A percentile compares a stretch with the other conserved stretches of the same genome.
These are phyloP conservation scores for Tricholoma sp. DNA, from an alignment of 768 basidiomycete genomes.

Conservation along the genomic window DNA sequence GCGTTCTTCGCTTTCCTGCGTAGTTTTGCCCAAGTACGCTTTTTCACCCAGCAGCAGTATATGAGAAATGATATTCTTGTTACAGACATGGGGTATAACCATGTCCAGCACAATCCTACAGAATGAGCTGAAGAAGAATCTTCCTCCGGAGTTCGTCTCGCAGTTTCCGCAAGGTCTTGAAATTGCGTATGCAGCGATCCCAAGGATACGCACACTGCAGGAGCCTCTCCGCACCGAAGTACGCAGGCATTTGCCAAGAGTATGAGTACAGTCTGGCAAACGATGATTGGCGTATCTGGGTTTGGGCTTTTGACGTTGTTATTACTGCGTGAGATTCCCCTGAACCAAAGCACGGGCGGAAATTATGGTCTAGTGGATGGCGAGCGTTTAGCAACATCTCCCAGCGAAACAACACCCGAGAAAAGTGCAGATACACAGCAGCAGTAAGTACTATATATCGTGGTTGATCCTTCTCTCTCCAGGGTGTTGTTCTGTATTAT, in stretches of 20 bases:
- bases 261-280: not conserved
- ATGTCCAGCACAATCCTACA: constrained; percentile 34
- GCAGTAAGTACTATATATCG: too few relatives aligned
- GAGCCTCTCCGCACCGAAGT: constrained; percentile 30
- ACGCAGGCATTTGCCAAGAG: constrained; percentile 9
- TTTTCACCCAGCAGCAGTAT: not conserved
- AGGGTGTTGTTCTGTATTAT: too few relatives aligned
- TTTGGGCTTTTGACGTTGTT: not conserved
- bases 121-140: constrained; percentile 37
- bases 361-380: not conserved
- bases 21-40: constrained; percentile 28
- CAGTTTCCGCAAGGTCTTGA: constrained; percentile 31
- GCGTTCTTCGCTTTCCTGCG: constrained; percentile 37
- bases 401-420: too few relatives aligned
- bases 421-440: too few relatives aligned
- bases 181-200: constrained; percentile 41
- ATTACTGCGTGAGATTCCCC: not conserved
- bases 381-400: not conserved
- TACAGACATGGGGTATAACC: constrained; percentile 34
- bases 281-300: not conserved
- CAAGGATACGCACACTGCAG: constrained; percentile 28
- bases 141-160: constrained; percentile 35
- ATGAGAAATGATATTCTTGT: not conserved
- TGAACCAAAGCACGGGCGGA: not conserved
- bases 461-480: too few relatives aligned